Percentiles rank a stretch among this genome's conserved stretches.
Conservation (phyloP, 768 basidiomycete genomes). For the Agrocybe pediades region DNA sequence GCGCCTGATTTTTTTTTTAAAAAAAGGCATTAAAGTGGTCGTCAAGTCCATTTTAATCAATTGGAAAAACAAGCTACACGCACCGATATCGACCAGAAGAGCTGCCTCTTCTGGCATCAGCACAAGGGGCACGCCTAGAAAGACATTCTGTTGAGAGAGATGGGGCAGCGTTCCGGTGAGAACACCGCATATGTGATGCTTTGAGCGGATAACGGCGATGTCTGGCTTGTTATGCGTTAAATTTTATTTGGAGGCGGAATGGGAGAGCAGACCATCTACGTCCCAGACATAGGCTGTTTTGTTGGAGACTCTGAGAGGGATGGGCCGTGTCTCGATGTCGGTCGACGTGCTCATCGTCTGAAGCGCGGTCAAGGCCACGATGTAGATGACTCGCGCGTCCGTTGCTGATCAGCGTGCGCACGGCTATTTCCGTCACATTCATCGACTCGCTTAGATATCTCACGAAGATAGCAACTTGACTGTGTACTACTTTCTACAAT, state of each 20-base stretch:
- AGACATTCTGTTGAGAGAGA: constrained; percentile 94
- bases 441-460: not conserved
- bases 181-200: constrained; percentile 83
- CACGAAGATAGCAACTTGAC: not conserved
- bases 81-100: constrained; percentile 82
- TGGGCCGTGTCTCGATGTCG: constrained; percentile 28
- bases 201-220: constrained; percentile 74
- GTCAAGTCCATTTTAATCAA: not conserved
- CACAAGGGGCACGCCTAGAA: constrained; percentile 88
- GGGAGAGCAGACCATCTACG: constrained; percentile 59
- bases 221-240: constrained; percentile 51
- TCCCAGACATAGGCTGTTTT: constrained; percentile 89
- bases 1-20: constrained; percentile 50
- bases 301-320: constrained; percentile 75
- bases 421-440: constrained; percentile 14
- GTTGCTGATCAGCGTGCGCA: too few species aligned
- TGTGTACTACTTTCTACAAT: constrained; percentile 31
- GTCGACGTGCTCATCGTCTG: constrained; percentile 2
- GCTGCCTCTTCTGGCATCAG: constrained; percentile 93
- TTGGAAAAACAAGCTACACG: constrained; percentile 17
- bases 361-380: not conserved
- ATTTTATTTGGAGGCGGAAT: not conserved
- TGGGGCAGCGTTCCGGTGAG: constrained; percentile 92
- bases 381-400: not conserved
- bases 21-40: too few species aligned